These are phyloP conservation scores for Colletotrichum lentis DNA, from an alignment of 2,329 filamentous ascomycete species.

Conservation along the genomic window DNA sequence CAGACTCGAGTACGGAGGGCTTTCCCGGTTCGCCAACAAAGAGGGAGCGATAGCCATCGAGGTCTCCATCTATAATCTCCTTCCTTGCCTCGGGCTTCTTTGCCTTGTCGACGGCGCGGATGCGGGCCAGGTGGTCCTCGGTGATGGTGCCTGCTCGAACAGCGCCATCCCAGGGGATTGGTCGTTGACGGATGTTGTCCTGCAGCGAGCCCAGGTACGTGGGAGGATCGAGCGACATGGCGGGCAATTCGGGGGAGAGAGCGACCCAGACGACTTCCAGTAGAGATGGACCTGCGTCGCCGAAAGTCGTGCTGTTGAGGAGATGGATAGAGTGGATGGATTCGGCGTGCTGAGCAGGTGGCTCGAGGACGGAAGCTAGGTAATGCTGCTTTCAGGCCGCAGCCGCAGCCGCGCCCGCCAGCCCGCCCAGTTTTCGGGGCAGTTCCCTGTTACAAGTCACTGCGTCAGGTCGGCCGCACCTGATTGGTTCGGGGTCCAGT, in stretches of 20 bases:
- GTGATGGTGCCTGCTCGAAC: slow-evolving; percentile 93
- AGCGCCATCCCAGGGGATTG: slow-evolving; percentile 97
- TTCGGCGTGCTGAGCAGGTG: slow-evolving; percentile 26
- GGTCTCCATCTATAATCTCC: slow-evolving; percentile 80
- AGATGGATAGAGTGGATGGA: slow-evolving; percentile 26
- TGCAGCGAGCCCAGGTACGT: slow-evolving; percentile 86
- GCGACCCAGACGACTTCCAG: slow-evolving; percentile 30
- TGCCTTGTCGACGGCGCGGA: slow-evolving; percentile 95
- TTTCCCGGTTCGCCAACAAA: slow-evolving; percentile 79
- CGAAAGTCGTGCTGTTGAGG: slow-evolving; percentile 12
- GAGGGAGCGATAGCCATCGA: slow-evolving; percentile 80
- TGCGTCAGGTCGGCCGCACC: slow-evolving; percentile 22
- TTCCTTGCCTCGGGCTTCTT: slow-evolving; percentile 84
- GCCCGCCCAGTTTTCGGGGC: slow-evolving; percentile 22
- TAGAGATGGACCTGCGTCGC: slow-evolving; percentile 34
- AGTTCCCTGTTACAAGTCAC: slow-evolving; percentile 33
- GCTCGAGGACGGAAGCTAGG: slow-evolving; percentile 30
- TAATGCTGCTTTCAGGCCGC: slow-evolving; percentile 23
- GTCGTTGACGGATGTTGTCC: slow-evolving; percentile 95
- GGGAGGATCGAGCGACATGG: slow-evolving; percentile 91
- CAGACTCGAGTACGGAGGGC: slow-evolving; percentile 80
- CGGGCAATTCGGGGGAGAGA: slow-evolving; percentile 33
- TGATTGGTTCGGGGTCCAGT: slow-evolving; percentile 26
- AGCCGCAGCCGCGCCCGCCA: slow-evolving; percentile 30
- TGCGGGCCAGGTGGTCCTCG: slow-evolving; percentile 92